A percentile compares a stretch with the other conserved stretches of the same genome.
phyloP scores from a whole-genome alignment of 1,284 basidiomycete species.

The Cystobasidium sp. region DNA sequence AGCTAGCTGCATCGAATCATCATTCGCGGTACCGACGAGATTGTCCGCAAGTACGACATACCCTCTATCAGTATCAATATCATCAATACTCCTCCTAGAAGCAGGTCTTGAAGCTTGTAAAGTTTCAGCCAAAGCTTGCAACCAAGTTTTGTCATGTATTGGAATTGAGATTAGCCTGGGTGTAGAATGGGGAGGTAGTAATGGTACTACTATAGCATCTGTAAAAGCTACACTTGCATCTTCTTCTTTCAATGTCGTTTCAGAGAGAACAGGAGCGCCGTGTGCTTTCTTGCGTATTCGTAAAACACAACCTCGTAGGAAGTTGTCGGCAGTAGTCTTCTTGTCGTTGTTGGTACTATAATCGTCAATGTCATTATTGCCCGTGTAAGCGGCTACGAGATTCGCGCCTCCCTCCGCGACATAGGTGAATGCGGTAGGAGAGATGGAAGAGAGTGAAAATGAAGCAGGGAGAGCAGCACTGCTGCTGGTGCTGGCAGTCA shows the following conservation, averaged over 20 bases:
- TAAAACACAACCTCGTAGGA: constrained; percentile 67
- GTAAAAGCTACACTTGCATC: constrained; percentile 31
- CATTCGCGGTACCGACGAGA: constrained; percentile 65
- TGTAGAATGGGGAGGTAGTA: constrained; percentile 40
- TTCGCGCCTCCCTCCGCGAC: constrained; percentile 87
- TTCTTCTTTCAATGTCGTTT: background rate
- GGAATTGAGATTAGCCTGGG: constrained; percentile 13
- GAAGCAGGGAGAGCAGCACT: background rate
- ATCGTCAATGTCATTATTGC: constrained; percentile 53
- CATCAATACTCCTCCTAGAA: constrained; percentile 64
- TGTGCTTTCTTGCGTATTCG: constrained; percentile 68
- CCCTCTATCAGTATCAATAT: constrained; percentile 64
- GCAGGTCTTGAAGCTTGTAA: constrained; percentile 65
- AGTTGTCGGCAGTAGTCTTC: constrained; percentile 53
- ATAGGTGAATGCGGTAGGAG: constrained; percentile 60
- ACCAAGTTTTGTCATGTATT: constrained; percentile 61
- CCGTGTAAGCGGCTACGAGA: constrained; percentile 78
- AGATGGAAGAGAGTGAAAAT: constrained; percentile 7
- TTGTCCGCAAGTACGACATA: constrained; percentile 70
- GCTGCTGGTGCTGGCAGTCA: background rate
- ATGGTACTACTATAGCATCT: constrained; percentile 41
- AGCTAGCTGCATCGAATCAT: constrained; percentile 62
- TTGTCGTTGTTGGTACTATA: constrained; percentile 37
- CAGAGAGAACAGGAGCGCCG: constrained; percentile 44
- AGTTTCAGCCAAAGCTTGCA: constrained; percentile 62